Evolutionary conservation across 2,329 filamentous ascomycete species (phyloP).

Genomic region (Cytospora leucostoma): DNA sequence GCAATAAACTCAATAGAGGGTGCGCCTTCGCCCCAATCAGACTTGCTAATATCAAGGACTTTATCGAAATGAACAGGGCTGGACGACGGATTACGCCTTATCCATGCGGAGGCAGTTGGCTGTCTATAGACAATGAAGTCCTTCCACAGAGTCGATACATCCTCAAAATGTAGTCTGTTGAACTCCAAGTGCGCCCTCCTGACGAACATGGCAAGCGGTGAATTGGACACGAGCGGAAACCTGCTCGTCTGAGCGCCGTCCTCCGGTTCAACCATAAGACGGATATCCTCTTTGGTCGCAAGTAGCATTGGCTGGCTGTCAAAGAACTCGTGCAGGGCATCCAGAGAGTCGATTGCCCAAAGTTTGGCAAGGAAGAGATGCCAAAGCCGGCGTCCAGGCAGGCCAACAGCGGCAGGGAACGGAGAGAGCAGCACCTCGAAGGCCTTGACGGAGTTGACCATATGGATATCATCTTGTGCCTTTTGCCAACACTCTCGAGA

Average conservation of each 20-base stretch:
- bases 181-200: slow-evolving; percentile 79
- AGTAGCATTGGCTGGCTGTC: slow-evolving; percentile 59
- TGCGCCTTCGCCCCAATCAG: slow-evolving; percentile 53
- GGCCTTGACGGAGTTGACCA: slow-evolving; percentile 57
- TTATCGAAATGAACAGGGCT: slow-evolving; percentile 59
- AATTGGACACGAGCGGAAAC: slow-evolving; percentile 69
- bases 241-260: slow-evolving; percentile 47
- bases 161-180: slow-evolving; percentile 75
- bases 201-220: slow-evolving; percentile 80
- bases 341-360: slow-evolving; percentile 81
- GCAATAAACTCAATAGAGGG: slow-evolving; percentile 49
- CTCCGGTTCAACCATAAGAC: slow-evolving; percentile 55
- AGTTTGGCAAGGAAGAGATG: slow-evolving; percentile 79
- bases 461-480: slow-evolving; percentile 51
- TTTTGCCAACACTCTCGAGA: slow-evolving; percentile 46
- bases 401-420: slow-evolving; percentile 53
- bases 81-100: slow-evolving; percentile 62
- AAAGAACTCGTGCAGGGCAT: slow-evolving; percentile 80
- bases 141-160: slow-evolving; percentile 77
- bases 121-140: slow-evolving; percentile 79
- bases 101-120: slow-evolving; percentile 67
- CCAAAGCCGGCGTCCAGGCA: slow-evolving; percentile 82
- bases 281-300: slow-evolving; percentile 60
- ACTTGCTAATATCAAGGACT: slow-evolving; percentile 52
- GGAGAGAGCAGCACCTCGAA: slow-evolving; percentile 60